These are phyloP conservation scores for Cadophora malorum DNA, from an alignment of 2,329 filamentous ascomycete genomes.

Conservation along the genomic window DNA sequence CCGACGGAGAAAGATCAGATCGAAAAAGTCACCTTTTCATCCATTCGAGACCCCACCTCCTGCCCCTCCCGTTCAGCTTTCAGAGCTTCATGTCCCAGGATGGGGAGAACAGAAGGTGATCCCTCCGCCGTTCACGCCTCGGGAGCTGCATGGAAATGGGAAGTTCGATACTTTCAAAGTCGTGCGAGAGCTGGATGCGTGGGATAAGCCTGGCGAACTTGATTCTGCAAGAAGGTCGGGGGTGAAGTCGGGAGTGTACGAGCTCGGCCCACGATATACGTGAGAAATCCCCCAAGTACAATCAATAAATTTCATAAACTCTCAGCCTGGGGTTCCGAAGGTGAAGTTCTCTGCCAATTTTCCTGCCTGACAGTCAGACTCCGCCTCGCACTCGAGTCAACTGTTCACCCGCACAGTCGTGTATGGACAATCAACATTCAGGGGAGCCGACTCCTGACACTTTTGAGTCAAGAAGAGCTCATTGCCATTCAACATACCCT, in stretches of 20 bases:
- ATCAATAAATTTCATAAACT: no score
- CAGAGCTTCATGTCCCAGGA: slow-evolving; percentile 6
- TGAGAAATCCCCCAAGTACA: background rate
- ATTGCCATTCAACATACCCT: background rate
- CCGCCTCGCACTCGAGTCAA: background rate
- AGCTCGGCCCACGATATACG: slow-evolving; percentile 1
- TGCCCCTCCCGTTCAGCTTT: background rate
- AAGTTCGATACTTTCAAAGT: slow-evolving; percentile 12
- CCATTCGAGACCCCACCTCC: background rate
- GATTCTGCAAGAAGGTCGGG: background rate
- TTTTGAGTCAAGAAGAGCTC: background rate
- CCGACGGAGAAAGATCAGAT: background rate
- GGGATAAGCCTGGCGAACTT: slow-evolving; percentile 6
- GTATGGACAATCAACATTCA: background rate
- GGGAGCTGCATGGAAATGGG: slow-evolving; percentile 10
- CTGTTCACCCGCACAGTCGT: background rate
- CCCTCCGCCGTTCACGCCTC: slow-evolving; percentile 8
- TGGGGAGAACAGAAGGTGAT: slow-evolving; percentile 10
- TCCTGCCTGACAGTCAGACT: background rate
- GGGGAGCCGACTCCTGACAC: background rate
- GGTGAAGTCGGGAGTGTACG: slow-evolving; percentile 5
- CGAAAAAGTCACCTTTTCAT: slow-evolving; percentile 5
- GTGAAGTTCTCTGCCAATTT: no score
- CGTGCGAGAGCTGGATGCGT: slow-evolving; percentile 9
- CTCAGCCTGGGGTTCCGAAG: no score